Base-by-base conservation (phyloP, 2,329 filamentous ascomycete genomes). In the Arthrobotrys sphaeroides region DNA sequence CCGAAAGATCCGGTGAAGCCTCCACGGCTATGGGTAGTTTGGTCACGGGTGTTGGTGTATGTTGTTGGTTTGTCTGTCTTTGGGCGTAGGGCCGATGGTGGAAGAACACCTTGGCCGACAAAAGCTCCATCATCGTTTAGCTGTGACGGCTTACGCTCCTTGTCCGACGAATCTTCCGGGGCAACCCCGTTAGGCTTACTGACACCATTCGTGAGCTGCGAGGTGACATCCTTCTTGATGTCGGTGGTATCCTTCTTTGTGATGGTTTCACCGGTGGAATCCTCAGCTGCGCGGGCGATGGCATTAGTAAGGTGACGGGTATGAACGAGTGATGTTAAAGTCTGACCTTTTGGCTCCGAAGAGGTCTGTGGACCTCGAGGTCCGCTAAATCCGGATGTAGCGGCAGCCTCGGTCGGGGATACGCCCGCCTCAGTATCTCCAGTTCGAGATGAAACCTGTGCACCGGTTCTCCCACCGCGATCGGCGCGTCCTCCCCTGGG, bases 401-500 rank as follows among this genome's bases (percentile, higher is more conserved):
- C 36, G 1, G 38, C 43, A 13, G 64, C 33, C 20, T 75, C 72
- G 1, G 57, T 65, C 5, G 72, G 72, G 1, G 72, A 62, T 47
- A 65, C 57, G 22, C 73, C 73, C 16, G 59, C 40, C 13, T 78
- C 59, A n/a, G 53, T 82, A 81, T 78, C 84, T 83, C 76, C 77
- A 78, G 65, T 79, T 45, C 74, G 81, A 79, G 73, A 84, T 82
- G 77, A 59, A 78, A 81, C 70, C 80, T 79, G 70, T 86, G 85
- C 64, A 45, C 40, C 55, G 10, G 33, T 42, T 78, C 87, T 83
- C 72, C 87, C 86, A 79, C 86, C 86, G 80, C 88, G 86, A 66
- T 85, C 83, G 62, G 85, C 83, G 79, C 87, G 84, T 75, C 88
- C 86, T 62, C 87, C 86, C 79, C 86, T 84, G 68, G 86, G 84